Percentiles rank a stretch among this genome's conserved stretches.
phyloP scores from a whole-genome alignment of 192 early-diverging fungal genomes.

The Kappamyces sp. region DNA sequence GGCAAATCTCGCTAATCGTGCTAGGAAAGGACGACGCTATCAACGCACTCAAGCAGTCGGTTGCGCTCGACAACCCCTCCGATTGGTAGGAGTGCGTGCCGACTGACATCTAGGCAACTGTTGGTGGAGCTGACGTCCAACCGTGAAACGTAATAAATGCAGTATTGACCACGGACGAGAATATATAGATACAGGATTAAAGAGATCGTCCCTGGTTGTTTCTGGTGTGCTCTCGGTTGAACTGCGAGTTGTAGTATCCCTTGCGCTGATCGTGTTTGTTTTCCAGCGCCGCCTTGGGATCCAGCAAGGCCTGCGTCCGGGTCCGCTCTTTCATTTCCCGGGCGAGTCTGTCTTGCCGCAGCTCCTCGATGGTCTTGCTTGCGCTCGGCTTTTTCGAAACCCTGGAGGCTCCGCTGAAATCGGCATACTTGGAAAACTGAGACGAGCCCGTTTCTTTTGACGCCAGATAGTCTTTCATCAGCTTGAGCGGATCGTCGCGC shows the following conservation, averaged over 20 bases:
- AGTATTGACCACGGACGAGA: not conserved
- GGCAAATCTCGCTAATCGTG: slow-evolving; percentile 3
- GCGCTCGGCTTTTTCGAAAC: not conserved
- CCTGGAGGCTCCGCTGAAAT: too few species aligned
- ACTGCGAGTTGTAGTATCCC: slow-evolving; percentile 11
- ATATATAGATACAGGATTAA: slow-evolving; percentile 1
- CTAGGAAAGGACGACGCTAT: slow-evolving; percentile 58
- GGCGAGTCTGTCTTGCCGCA: slow-evolving; percentile 1
- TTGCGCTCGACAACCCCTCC: slow-evolving; percentile 54
- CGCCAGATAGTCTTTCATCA: not conserved
- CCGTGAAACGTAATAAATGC: slow-evolving; percentile 17
- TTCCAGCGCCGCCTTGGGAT: not conserved
- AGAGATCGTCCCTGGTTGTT: not conserved
- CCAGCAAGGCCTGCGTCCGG: not conserved
- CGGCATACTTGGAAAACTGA: too few species aligned
- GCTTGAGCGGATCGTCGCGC: slow-evolving; percentile 12
- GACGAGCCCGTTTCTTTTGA: too few species aligned
- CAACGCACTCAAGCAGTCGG: slow-evolving; percentile 51
- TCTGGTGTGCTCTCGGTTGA: slow-evolving; percentile 2
- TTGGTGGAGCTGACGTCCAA: slow-evolving; percentile 49
- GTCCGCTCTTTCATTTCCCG: not conserved
- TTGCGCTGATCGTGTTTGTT: not conserved
- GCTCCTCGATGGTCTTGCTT: slow-evolving; percentile 2
- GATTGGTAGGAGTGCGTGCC: slow-evolving; percentile 37
- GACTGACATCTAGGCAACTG: slow-evolving; percentile 34